These are phyloP conservation scores for Spinacia oleracea DNA, from an alignment of 179 eudicot genomes.

Conservation along the genomic window DNA sequence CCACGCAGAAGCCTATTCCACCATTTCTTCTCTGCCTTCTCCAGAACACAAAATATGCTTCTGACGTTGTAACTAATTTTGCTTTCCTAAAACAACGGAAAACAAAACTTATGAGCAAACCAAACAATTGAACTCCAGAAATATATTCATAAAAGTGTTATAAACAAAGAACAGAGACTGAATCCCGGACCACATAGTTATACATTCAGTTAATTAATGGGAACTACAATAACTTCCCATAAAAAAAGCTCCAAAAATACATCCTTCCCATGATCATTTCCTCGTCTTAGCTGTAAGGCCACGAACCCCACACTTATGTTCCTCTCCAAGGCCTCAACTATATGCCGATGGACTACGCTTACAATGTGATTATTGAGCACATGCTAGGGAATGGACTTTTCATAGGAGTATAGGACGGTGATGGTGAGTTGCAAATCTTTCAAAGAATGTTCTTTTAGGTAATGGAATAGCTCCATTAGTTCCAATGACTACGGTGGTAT, in stretches of 20 bases:
- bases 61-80: constrained; percentile 70
- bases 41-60: constrained; percentile 71
- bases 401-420: too few species aligned
- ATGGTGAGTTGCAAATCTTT: neutral
- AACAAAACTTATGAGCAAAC: neutral
- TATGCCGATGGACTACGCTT: too few species aligned
- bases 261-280: too few species aligned
- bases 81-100: constrained; percentile 56
- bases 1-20: constrained; percentile 76
- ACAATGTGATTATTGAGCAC: too few species aligned
- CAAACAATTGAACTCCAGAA: neutral
- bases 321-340: too few species aligned
- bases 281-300: too few species aligned
- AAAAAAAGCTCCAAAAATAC: neutral
- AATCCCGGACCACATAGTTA: too few species aligned
- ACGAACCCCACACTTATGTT: too few species aligned
- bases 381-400: neutral
- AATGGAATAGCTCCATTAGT: neutral
- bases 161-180: neutral
- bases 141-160: neutral
- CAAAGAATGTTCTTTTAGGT: neutral
- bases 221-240: neutral
- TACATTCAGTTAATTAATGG: neutral
- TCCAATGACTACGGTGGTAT: neutral
- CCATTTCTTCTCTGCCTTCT: constrained; percentile 81